Conservation (phyloP, 768 basidiomycete species). For the Mycena sanguinolenta region DNA sequence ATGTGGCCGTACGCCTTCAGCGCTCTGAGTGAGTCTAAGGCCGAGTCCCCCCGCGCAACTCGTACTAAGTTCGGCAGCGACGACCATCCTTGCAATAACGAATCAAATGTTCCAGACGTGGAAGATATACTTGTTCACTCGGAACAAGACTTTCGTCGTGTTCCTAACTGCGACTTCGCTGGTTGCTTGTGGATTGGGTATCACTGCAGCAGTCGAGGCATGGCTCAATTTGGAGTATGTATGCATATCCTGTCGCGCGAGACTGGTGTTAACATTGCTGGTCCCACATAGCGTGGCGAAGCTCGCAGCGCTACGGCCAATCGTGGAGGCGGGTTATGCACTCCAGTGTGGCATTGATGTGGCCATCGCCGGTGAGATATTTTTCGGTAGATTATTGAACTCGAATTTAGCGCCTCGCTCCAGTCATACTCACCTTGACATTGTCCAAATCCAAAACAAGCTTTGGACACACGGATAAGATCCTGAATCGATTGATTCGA, state of each 20-base stretch:
- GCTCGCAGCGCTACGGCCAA: slow-evolving; percentile 1
- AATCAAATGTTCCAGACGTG: slow-evolving; percentile 22
- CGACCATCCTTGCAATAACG: slow-evolving; percentile 17
- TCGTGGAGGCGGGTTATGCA: not conserved
- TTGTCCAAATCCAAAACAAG: slow-evolving; percentile 17
- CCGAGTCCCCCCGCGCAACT: not conserved
- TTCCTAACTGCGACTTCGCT: not conserved
- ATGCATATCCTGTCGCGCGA: too few species aligned
- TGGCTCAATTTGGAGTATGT: too few species aligned
- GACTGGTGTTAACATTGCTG: too few species aligned
- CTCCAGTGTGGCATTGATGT: not conserved
- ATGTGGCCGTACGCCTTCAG: slow-evolving; percentile 19
- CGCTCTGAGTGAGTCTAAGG: not conserved
- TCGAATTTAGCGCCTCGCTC: not conserved
- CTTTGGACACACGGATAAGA: slow-evolving; percentile 11
- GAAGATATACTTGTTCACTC: too few species aligned
- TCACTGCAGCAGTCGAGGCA: not conserved
- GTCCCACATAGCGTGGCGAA: not conserved
- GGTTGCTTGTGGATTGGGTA: not conserved
- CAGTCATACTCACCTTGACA: not conserved
- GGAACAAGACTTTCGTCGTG: slow-evolving; percentile 8
- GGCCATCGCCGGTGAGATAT: slow-evolving; percentile 10
- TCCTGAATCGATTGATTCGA: too few species aligned
- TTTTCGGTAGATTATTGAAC: not conserved
- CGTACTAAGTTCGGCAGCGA: slow-evolving; percentile 2